A percentile compares a stretch with the other conserved stretches of the same genome.
phyloP scores from a whole-genome alignment of 371 early-diverging fungal species.

The Mortierella sp. region DNA sequence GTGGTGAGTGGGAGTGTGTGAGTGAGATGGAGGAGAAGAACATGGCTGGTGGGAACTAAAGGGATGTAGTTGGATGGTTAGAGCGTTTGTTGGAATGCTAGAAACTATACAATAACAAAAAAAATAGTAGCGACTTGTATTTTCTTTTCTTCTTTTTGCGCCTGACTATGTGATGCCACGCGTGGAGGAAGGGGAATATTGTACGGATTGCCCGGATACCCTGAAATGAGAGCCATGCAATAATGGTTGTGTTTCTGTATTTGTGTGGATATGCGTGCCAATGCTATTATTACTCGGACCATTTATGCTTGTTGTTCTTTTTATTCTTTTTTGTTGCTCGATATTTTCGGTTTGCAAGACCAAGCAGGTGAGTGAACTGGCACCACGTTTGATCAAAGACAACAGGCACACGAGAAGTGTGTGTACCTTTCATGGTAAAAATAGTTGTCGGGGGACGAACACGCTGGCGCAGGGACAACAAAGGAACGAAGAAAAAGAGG shows the following conservation, averaged over 20 bases:
- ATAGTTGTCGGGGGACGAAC: background rate
- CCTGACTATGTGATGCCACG: too few relatives aligned
- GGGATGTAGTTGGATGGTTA: background rate
- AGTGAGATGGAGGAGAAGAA: slow-evolving; percentile 81
- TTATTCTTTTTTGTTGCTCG: background rate
- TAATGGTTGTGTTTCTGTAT: background rate
- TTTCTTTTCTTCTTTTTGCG: background rate
- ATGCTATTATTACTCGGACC: too few relatives aligned
- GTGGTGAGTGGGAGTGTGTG: slow-evolving; percentile 92
- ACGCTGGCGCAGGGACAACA: background rate
- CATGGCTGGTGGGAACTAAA: slow-evolving; percentile 42
- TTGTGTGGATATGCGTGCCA: background rate
- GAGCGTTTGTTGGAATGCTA: background rate
- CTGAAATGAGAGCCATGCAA: background rate
- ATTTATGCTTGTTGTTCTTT: too few relatives aligned
- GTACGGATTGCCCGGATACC: background rate
- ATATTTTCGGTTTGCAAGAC: background rate
- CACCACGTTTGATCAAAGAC: background rate
- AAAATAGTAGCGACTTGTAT: background rate
- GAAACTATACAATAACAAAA: background rate
- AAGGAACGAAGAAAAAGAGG: background rate
- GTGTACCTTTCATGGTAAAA: background rate
- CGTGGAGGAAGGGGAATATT: too few relatives aligned
- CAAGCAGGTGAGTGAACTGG: background rate
- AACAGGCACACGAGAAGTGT: background rate